phyloP scores from a whole-genome alignment of 2,329 filamentous ascomycete species.

The Microdochium nivale region DNA sequence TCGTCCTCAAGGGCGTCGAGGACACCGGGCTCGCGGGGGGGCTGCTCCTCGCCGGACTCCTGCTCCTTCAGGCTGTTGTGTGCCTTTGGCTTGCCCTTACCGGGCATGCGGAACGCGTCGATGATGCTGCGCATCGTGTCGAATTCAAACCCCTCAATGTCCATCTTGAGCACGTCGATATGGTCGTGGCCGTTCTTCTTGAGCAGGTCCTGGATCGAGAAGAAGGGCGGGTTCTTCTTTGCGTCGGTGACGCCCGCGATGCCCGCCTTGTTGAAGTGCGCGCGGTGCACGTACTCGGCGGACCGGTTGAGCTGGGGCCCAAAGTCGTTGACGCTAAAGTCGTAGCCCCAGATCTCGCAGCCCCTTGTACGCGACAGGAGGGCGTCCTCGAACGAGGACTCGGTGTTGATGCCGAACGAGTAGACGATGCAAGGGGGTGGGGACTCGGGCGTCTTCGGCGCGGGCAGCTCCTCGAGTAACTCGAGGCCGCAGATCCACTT shows the following conservation, averaged over 20 bases:
- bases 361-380: slow-evolving; percentile 25
- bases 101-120: slow-evolving; percentile 6
- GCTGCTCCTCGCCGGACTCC: background rate
- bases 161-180: slow-evolving; percentile 30
- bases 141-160: slow-evolving; percentile 28
- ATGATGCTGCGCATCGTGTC: slow-evolving; percentile 17
- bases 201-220: slow-evolving; percentile 26
- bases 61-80: background rate
- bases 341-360: slow-evolving; percentile 28
- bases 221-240: slow-evolving; percentile 17
- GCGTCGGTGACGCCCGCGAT: slow-evolving; percentile 19
- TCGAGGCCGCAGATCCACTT: slow-evolving; percentile 33
- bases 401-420: slow-evolving; percentile 26
- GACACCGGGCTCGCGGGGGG: slow-evolving; percentile 2
- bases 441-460: slow-evolving; percentile 2
- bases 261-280: slow-evolving; percentile 23
- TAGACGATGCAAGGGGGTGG: slow-evolving; percentile 23
- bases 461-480: slow-evolving; percentile 17
- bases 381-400: slow-evolving; percentile 28
- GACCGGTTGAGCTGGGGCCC: slow-evolving; percentile 16
- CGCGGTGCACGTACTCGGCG: slow-evolving; percentile 6
- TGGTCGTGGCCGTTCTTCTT: slow-evolving; percentile 23
- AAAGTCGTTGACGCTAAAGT: slow-evolving; percentile 25
- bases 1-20: background rate
- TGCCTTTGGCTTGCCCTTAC: background rate